Conservation (phyloP, 352 stramenopile genomes). For the Globisporangium paddicum region DNA sequence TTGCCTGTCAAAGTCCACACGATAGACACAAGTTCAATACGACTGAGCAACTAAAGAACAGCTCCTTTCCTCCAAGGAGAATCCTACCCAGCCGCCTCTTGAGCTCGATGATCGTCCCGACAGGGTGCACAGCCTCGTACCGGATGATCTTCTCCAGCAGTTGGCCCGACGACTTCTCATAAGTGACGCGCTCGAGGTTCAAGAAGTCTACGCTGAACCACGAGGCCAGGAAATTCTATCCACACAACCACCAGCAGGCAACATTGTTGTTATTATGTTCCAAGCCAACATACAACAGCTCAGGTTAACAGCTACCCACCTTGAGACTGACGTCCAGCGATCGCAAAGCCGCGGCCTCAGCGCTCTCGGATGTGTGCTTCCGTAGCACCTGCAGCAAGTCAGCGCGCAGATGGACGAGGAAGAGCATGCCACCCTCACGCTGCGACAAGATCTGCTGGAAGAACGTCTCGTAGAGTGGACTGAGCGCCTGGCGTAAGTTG, state of each 20-base stretch:
- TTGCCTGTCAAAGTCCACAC: conserved; percentile 21
- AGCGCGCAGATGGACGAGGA: conserved; percentile 72
- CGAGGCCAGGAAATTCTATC: conserved; percentile 78
- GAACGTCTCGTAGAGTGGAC: conserved; percentile 73
- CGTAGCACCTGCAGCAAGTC: conserved; percentile 62
- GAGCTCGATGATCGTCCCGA: conserved; percentile 92
- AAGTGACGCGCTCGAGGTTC: conserved; percentile 90
- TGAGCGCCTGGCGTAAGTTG: conserved; percentile 48
- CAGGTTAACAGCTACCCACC: conserved; percentile 21
- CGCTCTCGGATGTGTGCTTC: conserved; percentile 34
- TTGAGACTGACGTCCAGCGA: conserved; percentile 74
- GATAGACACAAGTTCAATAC: neutral
- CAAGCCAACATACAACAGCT: too few relatives aligned
- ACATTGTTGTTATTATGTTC: neutral
- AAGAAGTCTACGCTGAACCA: conserved; percentile 94
- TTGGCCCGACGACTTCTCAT: conserved; percentile 87
- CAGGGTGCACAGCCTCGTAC: conserved; percentile 93
- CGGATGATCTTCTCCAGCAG: conserved; percentile 95
- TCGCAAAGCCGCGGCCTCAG: conserved; percentile 47
- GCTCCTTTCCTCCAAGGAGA: neutral
- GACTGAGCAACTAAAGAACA: neutral
- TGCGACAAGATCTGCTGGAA: conserved; percentile 85
- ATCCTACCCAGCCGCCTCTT: conserved; percentile 79
- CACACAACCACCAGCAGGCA: neutral
- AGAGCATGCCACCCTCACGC: conserved; percentile 75